These are phyloP conservation scores for Boletus sensibilis DNA, from an alignment of 768 basidiomycete species.

Conservation along the genomic window DNA sequence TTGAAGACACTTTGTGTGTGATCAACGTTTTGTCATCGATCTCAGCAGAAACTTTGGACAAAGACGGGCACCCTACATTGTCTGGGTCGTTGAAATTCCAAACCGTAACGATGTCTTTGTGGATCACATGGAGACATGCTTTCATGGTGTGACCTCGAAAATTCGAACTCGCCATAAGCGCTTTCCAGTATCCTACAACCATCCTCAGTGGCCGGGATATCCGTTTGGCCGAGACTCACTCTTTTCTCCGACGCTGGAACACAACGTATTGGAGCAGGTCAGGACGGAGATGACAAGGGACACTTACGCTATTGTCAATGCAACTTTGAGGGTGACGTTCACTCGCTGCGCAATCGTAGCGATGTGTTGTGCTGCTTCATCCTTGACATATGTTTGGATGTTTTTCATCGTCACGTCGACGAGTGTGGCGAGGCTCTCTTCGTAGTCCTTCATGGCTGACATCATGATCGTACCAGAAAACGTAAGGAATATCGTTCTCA, in stretches of 20 bases:
- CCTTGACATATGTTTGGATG: not conserved
- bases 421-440: not conserved
- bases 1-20: not conserved
- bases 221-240: not conserved
- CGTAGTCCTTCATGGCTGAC: not conserved
- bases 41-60: not conserved
- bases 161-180: not conserved
- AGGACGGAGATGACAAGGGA: not conserved
- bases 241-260: not conserved
- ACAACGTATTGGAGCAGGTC: not conserved
- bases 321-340: not conserved
- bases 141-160: not conserved
- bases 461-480: not conserved
- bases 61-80: not conserved
- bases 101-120: conserved; percentile 1
- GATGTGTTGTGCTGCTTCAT: not conserved
- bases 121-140: not conserved
- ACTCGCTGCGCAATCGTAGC: not conserved
- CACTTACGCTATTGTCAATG: not conserved
- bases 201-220: not conserved
- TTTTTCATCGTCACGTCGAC: not conserved
- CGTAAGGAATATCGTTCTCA: not conserved
- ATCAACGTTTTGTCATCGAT: not conserved
- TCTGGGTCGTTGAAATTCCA: conserved; percentile 8
- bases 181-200: conserved; percentile 1